Evolutionary conservation across 805 yeast species (phyloP), one percentile per base, ranked within the genome.

Genomic region (Hanseniaspora pseudoguilliermondii): DNA sequence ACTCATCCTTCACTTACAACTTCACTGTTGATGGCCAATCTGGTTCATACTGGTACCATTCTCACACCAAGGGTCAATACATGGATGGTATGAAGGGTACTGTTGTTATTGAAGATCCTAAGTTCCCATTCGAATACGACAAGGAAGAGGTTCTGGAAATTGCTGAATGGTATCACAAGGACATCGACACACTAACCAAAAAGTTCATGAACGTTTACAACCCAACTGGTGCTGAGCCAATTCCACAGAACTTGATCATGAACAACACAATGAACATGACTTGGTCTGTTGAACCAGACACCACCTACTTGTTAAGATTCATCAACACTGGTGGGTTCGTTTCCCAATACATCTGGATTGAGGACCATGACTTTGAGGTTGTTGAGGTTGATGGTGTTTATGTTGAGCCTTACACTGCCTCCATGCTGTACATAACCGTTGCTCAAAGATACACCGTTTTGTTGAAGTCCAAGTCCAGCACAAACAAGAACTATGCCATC

Each of bases 161-260:
- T 44, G 74, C 84, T 49, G 98, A 93, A 65, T 90, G 96, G 95
- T 93, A 93, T 73, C 96, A 88, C 67, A 75, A 65, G 11, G 55
- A 64, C 5, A 75, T 83, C 35, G 72, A 73, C 27, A 79, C 69
- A 40, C 73, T 84, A 61, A 71, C 67, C 21, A 72, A 75, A 18
- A 57, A 63, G 39, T 90, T 93, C 73, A 66, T 89, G 74, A 79
- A 72, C 61, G 67, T 82, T 59, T 82, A 75, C 73, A 93, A 93
- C 71, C 98, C 98, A 58, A 87, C 96, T 10, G 98, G 98, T 65
- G 96, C 97, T 46, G 98, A 93, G 73, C 98, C 98, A 52, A 82
- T 93, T 62, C 98, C 98, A 9, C 84, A 86, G 61, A 72, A 74
- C 66, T 70, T 85, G 62, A 76, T 93, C 63, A 74, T 89, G 69